Percentiles rank a stretch among this genome's conserved stretches.
These are phyloP conservation scores for Brassica juncea DNA, from an alignment of 345 rosid species.

Conservation along the genomic window DNA sequence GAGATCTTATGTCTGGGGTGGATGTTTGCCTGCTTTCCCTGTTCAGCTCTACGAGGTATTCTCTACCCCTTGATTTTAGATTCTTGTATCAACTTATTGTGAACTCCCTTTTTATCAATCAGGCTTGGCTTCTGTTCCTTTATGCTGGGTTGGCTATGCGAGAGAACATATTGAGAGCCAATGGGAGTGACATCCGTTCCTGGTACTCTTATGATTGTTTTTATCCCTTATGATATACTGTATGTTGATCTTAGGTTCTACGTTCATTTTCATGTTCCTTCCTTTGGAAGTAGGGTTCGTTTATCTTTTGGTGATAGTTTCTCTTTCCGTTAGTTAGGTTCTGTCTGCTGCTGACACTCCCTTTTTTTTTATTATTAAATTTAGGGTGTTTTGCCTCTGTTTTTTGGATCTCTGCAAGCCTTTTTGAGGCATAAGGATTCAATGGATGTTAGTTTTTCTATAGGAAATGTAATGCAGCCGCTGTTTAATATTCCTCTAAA, in stretches of 20 bases:
- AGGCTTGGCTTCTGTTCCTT: constrained; percentile 97
- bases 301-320: neutral
- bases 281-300: neutral
- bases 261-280: neutral
- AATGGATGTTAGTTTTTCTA: neutral
- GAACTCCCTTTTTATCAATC: neutral
- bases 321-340: neutral
- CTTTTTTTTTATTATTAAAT: neutral
- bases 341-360: neutral
- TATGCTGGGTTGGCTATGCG: constrained; percentile 95
- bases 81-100: constrained; percentile 16
- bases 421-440: neutral
- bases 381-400: constrained; percentile 5
- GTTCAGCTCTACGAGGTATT: constrained; percentile 96
- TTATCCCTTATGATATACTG: neutral
- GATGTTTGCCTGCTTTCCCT: constrained; percentile 93
- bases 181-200: constrained; percentile 98
- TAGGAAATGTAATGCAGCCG: neutral
- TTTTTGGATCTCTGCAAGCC: neutral
- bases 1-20: constrained; percentile 83
- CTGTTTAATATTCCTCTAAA: neutral
- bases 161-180: constrained; percentile 87
- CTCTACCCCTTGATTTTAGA: neutral
- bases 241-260: neutral
- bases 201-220: constrained; percentile 56